Evolutionary conservation across 352 stramenopile genomes (phyloP).

Genomic region (Globisporangium camurandrum): DNA sequence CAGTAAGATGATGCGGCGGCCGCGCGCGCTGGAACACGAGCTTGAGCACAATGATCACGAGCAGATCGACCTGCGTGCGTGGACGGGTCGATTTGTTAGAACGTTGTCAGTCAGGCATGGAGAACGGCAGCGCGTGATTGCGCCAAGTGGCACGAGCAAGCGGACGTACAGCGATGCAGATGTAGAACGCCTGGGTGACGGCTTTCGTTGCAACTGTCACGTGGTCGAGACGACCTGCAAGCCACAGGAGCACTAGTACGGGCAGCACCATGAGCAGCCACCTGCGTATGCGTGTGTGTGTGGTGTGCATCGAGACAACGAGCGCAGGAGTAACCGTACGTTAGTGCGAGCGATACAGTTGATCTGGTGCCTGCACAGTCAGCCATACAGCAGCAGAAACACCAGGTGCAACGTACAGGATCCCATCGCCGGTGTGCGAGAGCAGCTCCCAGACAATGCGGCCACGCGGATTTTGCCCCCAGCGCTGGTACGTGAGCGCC

Average conservation of each 20-base stretch:
- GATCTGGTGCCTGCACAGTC: background rate
- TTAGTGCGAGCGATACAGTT: background rate
- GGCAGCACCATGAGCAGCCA: constrained; percentile 54
- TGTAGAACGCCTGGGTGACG: constrained; percentile 34
- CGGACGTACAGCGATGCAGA: constrained; percentile 33
- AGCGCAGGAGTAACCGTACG: no score
- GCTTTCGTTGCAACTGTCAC: constrained; percentile 18
- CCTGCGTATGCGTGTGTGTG: constrained; percentile 16
- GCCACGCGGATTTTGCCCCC: constrained; percentile 30
- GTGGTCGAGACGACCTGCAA: constrained; percentile 19
- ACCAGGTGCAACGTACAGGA: constrained; percentile 44
- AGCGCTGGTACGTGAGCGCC: constrained; percentile 61
- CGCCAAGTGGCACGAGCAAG: background rate
- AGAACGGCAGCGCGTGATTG: background rate
- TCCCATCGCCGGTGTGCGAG: constrained; percentile 75
- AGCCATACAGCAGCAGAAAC: background rate
- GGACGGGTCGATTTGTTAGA: background rate
- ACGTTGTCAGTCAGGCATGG: background rate
- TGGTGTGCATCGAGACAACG: background rate
- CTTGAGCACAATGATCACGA: constrained; percentile 77
- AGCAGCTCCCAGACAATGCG: constrained; percentile 70
- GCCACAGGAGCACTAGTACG: constrained; percentile 28
- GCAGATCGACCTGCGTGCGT: constrained; percentile 46
- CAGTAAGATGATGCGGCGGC: constrained; percentile 63
- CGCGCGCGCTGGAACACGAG: constrained; percentile 59